Evolutionary conservation across 2,329 filamentous ascomycete species (phyloP), one percentile per base, ranked within the genome.

Genomic region (Hypoxylon sp.): DNA sequence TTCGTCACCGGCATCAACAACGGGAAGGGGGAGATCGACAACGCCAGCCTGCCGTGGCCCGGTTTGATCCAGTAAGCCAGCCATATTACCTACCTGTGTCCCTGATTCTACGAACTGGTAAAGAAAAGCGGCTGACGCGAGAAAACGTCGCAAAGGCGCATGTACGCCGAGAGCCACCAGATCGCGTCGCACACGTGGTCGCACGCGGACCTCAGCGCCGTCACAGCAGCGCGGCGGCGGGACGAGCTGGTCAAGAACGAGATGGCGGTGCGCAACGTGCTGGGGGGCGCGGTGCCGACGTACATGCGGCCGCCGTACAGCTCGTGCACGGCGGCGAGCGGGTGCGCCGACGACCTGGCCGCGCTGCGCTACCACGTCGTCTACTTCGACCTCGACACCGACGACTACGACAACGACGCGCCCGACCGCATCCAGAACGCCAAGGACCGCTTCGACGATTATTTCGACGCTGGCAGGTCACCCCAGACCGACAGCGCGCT

Each of bases 1-100:
- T 89, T 89, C 72, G 78, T 89, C 59, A 84, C 80, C 6, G 83
- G 83, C 4, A 83, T 79, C 71, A 84, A 83, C 71, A 75, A 81
- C 33, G 78, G 78, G 63, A 85, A 84, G 70, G 82, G 82, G 31
- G 70, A 78, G 63, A 85, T 86, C 63, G 83, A 86, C 60, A 76
- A 80, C 51, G 71, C 77, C 3, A 75, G 73, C 13, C 74, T 76
- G 9, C 73, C 73, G n/a, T 83, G 78, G 72, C 72, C 76, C n/a
- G 72, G 72, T 11, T 73, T 79, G 37, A 79, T 84, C 65, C 73
- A 75, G 72, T 75, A 68, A 69, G 50, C n/a, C n/a, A n/a, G n/a
- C n/a, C n/a, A n/a, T n/a, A n/a, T n/a, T n/a, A n/a, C n/a, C n/a
- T n/a, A n/a, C n/a, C n/a, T n/a, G n/a, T n/a, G n/a, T 21, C 77